phyloP scores from a whole-genome alignment of 208 protist genomes.

The Kentomonas sorsogonicus region DNA sequence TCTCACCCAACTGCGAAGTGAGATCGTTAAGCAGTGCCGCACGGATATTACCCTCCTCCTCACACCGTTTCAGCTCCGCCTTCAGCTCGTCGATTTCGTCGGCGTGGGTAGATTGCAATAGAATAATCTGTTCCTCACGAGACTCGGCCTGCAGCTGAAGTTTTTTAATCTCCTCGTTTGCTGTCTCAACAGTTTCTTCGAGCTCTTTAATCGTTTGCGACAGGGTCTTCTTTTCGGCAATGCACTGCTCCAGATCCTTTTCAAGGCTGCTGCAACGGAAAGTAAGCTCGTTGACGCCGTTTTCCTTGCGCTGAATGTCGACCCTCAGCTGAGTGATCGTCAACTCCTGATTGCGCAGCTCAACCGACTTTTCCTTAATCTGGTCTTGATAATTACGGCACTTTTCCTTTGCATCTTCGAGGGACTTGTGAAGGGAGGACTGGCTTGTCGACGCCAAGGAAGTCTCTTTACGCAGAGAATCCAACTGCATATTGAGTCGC shows the following conservation, averaged over 20 bases:
- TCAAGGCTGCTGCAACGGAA: conserved; percentile 38
- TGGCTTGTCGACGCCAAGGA: conserved; percentile 38
- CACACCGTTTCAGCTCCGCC: conserved; percentile 32
- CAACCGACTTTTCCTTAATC: conserved; percentile 50
- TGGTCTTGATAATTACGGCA: conserved; percentile 35
- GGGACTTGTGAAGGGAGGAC: conserved; percentile 33
- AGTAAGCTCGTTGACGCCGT: conserved; percentile 33
- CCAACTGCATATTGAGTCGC: conserved; percentile 36
- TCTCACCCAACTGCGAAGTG: conserved; percentile 11
- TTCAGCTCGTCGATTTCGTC: conserved; percentile 32
- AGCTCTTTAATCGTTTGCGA: conserved; percentile 4
- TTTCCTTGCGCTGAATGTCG: conserved; percentile 62
- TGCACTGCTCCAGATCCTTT: conserved; percentile 37
- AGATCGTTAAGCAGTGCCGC: conserved; percentile 62
- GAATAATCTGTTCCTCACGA: conserved; percentile 58
- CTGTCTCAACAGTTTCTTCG: background rate
- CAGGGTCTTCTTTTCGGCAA: conserved; percentile 13
- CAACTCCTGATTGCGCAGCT: conserved; percentile 56
- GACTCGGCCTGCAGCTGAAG: conserved; percentile 20
- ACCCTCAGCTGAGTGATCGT: conserved; percentile 53
- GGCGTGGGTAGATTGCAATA: conserved; percentile 39
- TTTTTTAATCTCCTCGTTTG: conserved; percentile 16
- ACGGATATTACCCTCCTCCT: conserved; percentile 39
- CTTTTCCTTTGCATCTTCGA: conserved; percentile 53
- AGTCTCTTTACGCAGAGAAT: conserved; percentile 44